Evolutionary conservation across 306 rosid genomes (phyloP).

Genomic region (Malus sylvestris): DNA sequence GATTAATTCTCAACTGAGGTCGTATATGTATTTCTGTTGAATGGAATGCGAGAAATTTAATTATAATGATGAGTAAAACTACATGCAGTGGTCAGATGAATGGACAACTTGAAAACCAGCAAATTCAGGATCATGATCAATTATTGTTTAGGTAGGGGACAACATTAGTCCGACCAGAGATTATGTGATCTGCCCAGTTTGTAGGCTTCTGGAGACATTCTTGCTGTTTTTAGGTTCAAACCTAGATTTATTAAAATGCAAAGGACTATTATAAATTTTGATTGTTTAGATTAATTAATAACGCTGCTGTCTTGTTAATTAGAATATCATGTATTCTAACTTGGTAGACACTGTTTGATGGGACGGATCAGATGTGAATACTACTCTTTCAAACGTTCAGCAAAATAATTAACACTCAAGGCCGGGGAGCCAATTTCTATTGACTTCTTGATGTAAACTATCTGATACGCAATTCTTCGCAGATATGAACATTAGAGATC

Average conservation of each 20-base stretch:
- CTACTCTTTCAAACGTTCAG: neutral
- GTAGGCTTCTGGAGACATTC: neutral
- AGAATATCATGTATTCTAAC: neutral
- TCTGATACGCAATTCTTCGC: neutral
- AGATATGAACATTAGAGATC: neutral
- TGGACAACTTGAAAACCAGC: neutral
- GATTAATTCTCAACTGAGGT: no score
- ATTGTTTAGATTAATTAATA: neutral
- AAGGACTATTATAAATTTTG: neutral
- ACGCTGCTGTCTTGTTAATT: neutral
- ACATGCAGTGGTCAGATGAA: no score
- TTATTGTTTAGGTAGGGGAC: conserved; percentile 18
- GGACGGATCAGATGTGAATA: neutral
- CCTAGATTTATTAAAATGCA: neutral
- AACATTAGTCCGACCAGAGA: conserved; percentile 35
- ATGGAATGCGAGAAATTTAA: no score
- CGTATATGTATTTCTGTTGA: no score
- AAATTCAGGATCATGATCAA: neutral
- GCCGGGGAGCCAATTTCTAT: neutral
- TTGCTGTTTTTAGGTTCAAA: neutral
- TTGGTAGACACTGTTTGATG: neutral
- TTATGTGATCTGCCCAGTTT: conserved; percentile 33
- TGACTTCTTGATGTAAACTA: neutral
- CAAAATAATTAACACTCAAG: neutral
- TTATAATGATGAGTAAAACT: no score